Conservation (phyloP, 768 basidiomycete species). For the Nidularia sp. region DNA sequence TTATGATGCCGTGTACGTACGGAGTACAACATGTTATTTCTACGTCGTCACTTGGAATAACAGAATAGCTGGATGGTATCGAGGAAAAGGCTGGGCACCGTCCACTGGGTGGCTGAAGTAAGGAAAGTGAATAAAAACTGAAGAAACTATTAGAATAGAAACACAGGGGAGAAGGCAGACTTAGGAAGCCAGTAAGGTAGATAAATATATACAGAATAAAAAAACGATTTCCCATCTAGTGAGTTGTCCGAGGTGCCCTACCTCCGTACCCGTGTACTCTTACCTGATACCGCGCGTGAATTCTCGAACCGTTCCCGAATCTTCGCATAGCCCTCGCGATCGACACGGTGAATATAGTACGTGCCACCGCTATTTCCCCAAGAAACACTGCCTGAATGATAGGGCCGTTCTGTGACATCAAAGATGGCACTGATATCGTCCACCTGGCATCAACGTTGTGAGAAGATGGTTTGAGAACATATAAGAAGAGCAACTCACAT, state of each 20-base stretch:
- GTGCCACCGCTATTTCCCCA: constrained; percentile 72
- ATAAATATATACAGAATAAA: background rate
- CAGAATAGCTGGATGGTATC: too few species aligned
- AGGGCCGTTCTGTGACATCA: constrained; percentile 64
- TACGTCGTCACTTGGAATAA: too few species aligned
- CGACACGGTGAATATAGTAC: constrained; percentile 76
- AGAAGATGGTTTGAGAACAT: constrained; percentile 1
- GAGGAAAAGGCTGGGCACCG: too few species aligned
- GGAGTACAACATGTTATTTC: too few species aligned
- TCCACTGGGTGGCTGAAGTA: too few species aligned
- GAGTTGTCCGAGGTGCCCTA: background rate
- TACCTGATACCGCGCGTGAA: constrained; percentile 24
- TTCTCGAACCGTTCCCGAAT: constrained; percentile 56
- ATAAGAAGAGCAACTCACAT: constrained; percentile 40
- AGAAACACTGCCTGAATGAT: constrained; percentile 72
- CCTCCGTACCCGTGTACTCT: constrained; percentile 23
- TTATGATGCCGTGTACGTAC: too few species aligned
- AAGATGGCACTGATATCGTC: constrained; percentile 83
- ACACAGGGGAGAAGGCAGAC: too few species aligned
- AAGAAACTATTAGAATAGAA: too few species aligned
- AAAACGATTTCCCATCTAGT: background rate
- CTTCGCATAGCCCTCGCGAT: constrained; percentile 65
- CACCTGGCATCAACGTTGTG: constrained; percentile 33
- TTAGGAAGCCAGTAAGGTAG: background rate
- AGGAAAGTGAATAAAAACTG: too few species aligned